phyloP scores from a whole-genome alignment of 2,329 filamentous ascomycete genomes.

The Pyrenophora graminea region DNA sequence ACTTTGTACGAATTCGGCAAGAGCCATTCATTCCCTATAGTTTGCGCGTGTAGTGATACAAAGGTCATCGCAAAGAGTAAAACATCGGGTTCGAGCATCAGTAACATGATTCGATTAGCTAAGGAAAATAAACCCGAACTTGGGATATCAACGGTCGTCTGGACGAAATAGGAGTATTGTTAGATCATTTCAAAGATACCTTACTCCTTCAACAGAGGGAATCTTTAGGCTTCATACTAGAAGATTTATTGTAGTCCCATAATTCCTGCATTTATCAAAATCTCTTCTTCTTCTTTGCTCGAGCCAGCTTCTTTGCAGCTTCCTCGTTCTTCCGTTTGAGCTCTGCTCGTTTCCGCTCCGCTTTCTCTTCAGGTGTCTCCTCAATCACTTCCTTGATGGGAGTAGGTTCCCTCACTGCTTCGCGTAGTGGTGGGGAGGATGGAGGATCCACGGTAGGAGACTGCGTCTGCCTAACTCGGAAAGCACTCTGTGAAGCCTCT shows the following conservation, averaged over 20 bases:
- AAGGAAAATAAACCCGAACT: background rate
- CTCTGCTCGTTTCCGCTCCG: slow-evolving; percentile 59
- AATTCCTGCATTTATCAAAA: slow-evolving; percentile 22
- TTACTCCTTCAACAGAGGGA: too few species aligned
- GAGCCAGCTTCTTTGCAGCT: slow-evolving; percentile 56
- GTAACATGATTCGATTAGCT: background rate
- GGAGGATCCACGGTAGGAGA: slow-evolving; percentile 14
- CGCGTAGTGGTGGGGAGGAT: slow-evolving; percentile 12
- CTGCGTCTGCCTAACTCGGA: slow-evolving; percentile 4
- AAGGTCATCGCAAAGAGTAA: too few species aligned
- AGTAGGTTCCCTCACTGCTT: slow-evolving; percentile 8
- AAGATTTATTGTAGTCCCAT: background rate
- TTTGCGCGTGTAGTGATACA: too few species aligned
- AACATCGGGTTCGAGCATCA: too few species aligned
- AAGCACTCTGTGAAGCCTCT: slow-evolving; percentile 5
- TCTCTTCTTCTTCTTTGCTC: slow-evolving; percentile 42
- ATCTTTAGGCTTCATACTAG: too few species aligned
- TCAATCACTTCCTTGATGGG: slow-evolving; percentile 27
- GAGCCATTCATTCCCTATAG: too few species aligned
- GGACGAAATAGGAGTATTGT: background rate
- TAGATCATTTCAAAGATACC: background rate
- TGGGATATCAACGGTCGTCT: background rate
- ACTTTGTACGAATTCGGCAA: background rate
- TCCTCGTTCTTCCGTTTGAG: slow-evolving; percentile 61
- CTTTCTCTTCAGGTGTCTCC: slow-evolving; percentile 56